phyloP scores from a whole-genome alignment of 441 rosid species.

The Populus hybrid region DNA sequence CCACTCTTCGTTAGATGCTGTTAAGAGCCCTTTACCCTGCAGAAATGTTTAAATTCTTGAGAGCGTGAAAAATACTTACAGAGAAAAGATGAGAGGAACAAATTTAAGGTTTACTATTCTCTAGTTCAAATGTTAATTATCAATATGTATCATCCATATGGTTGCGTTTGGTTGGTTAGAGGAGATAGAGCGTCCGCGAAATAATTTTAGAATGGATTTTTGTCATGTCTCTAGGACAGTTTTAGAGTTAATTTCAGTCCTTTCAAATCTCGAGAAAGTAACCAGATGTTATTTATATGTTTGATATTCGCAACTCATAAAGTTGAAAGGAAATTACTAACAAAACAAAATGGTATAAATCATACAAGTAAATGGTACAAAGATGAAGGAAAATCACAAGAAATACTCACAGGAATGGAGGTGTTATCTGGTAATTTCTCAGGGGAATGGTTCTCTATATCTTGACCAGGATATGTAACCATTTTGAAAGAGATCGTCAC shows the following conservation, averaged over 20 bases:
- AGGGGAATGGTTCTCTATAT: conserved; percentile 21
- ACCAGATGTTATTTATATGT: too few relatives aligned
- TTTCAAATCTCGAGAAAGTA: too few relatives aligned
- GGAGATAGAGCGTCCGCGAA: too few relatives aligned
- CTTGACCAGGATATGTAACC: conserved; percentile 28
- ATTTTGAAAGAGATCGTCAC: conserved; percentile 32
- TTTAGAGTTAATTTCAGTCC: too few relatives aligned
- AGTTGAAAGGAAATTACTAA: neutral
- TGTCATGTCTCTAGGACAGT: too few relatives aligned
- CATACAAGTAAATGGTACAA: neutral
- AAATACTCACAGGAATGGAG: conserved; percentile 35
- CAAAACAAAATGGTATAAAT: too few relatives aligned
- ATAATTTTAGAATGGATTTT: too few relatives aligned
- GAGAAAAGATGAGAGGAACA: neutral
- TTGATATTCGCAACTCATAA: too few relatives aligned
- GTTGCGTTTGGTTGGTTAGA: too few relatives aligned
- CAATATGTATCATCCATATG: neutral
- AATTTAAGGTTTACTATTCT: neutral
- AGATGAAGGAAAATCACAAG: neutral
- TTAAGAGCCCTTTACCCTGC: conserved; percentile 37
- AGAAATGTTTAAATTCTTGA: conserved; percentile 12
- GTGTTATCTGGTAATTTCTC: conserved; percentile 26
- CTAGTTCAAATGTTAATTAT: neutral
- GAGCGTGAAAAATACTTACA: neutral
- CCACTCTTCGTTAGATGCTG: conserved; percentile 31